Conservation (phyloP, 2,329 filamentous ascomycete species). For the Uncinocarpus reesii region DNA sequence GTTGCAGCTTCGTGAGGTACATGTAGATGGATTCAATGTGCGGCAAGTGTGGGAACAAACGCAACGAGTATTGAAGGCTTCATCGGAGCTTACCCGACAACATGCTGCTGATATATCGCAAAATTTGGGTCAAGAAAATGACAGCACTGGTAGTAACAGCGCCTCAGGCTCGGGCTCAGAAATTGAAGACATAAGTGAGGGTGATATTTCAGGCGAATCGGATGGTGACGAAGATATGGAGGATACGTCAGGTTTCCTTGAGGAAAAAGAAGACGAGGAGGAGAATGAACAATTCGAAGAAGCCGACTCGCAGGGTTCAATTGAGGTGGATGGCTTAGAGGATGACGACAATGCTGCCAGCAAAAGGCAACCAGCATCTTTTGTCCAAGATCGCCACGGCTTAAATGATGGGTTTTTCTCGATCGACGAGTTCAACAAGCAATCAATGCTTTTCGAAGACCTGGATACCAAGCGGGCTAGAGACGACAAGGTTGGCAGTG, state of each 20-base stretch:
- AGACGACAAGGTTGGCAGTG: slow-evolving; percentile 62
- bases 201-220: slow-evolving; percentile 7
- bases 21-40: slow-evolving; percentile 76
- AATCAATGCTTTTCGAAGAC: slow-evolving; percentile 79
- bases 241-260: slow-evolving; percentile 11
- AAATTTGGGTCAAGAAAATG: neutral
- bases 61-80: slow-evolving; percentile 64
- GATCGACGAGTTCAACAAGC: slow-evolving; percentile 93
- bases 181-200: slow-evolving; percentile 22
- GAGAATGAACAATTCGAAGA: slow-evolving; percentile 14
- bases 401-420: slow-evolving; percentile 98
- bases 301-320: slow-evolving; percentile 21
- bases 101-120: slow-evolving; percentile 24
- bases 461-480: slow-evolving; percentile 64
- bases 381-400: slow-evolving; percentile 56
- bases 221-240: slow-evolving; percentile 16
- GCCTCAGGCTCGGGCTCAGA: neutral
- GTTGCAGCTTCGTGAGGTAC: slow-evolving; percentile 70
- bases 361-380: neutral
- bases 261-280: slow-evolving; percentile 16
- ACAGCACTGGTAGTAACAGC: slow-evolving; percentile 5
- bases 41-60: slow-evolving; percentile 93
- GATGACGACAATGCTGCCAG: slow-evolving; percentile 44
- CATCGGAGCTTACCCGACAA: slow-evolving; percentile 45
- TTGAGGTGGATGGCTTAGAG: slow-evolving; percentile 20